A percentile compares a stretch with the other conserved stretches of the same genome.
These are phyloP conservation scores for Leccinum truebloodii DNA, from an alignment of 768 basidiomycete genomes.

Conservation along the genomic window DNA sequence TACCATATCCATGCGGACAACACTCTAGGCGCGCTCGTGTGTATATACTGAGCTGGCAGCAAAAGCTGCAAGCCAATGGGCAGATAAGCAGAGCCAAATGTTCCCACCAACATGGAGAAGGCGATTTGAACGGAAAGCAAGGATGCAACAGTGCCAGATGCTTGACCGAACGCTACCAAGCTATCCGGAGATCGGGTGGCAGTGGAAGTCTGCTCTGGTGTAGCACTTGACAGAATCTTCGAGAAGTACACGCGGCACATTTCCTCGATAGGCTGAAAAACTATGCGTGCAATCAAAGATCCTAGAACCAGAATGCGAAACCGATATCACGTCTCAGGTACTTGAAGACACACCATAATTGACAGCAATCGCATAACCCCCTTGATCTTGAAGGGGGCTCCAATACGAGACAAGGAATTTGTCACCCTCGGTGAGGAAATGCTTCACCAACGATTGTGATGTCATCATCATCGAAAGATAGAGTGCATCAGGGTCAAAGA, in stretches of 20 bases:
- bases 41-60: conserved; percentile 67
- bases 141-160: conserved; percentile 53
- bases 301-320: conserved; percentile 46
- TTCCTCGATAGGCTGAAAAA: conserved; percentile 97
- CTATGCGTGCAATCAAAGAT: conserved; percentile 86
- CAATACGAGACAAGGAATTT: conserved; percentile 85
- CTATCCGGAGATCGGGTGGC: conserved; percentile 1
- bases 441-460: conserved; percentile 86
- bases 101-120: conserved; percentile 65
- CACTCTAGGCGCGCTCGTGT: conserved; percentile 79
- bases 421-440: conserved; percentile 94
- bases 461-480: conserved; percentile 82
- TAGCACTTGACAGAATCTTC: conserved; percentile 44
- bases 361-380: conserved; percentile 92
- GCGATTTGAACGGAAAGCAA: conserved; percentile 67
- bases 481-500: conserved; percentile 51
- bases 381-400: conserved; percentile 85
- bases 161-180: conserved; percentile 34
- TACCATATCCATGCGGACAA: conserved; percentile 84
- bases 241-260: conserved; percentile 89
- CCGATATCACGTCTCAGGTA: background rate
- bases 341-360: conserved; percentile 75
- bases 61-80: conserved; percentile 66
- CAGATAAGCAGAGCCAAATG: conserved; percentile 78
- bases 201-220: conserved; percentile 6